These are phyloP conservation scores for Ceratocystis papillata DNA, from an alignment of 2,329 filamentous ascomycete species.

Conservation along the genomic window DNA sequence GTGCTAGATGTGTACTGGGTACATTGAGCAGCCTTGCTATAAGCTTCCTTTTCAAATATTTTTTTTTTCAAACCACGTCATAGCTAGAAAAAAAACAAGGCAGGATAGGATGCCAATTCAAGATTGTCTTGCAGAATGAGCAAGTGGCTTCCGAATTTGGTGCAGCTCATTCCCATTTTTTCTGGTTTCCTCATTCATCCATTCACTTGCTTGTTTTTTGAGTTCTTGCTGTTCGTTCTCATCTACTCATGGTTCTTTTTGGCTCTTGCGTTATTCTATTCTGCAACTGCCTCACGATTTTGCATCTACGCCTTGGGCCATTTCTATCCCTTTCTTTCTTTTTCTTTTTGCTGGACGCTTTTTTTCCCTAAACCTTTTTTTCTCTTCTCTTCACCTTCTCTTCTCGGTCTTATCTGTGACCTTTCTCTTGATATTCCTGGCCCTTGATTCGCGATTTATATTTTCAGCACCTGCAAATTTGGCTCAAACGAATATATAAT, in stretches of 20 bases:
- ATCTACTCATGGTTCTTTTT: no score
- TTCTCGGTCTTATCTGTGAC: background rate
- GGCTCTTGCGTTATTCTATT: conserved; percentile 1
- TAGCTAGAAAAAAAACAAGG: conserved; percentile 1
- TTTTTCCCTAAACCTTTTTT: background rate
- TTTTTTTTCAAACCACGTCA: conserved; percentile 5
- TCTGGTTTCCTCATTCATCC: conserved; percentile 2
- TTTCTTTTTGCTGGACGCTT: background rate
- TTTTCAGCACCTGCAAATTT: no score
- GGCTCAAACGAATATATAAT: no score
- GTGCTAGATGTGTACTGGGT: background rate
- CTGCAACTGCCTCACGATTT: conserved; percentile 9
- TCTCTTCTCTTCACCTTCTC: background rate
- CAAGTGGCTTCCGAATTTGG: conserved; percentile 1
- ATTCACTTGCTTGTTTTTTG: background rate
- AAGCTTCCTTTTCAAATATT: background rate
- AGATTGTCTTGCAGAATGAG: background rate
- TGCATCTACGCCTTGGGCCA: background rate
- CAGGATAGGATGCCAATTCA: conserved; percentile 1
- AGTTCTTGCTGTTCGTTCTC: background rate
- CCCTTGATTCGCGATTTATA: no score
- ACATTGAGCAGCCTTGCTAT: background rate
- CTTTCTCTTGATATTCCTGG: no score
- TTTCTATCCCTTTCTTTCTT: background rate
- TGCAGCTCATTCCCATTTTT: conserved; percentile 1